Evolutionary conservation across 768 basidiomycete species (phyloP).

Genomic region (Lepiota brunneoincarnata): DNA sequence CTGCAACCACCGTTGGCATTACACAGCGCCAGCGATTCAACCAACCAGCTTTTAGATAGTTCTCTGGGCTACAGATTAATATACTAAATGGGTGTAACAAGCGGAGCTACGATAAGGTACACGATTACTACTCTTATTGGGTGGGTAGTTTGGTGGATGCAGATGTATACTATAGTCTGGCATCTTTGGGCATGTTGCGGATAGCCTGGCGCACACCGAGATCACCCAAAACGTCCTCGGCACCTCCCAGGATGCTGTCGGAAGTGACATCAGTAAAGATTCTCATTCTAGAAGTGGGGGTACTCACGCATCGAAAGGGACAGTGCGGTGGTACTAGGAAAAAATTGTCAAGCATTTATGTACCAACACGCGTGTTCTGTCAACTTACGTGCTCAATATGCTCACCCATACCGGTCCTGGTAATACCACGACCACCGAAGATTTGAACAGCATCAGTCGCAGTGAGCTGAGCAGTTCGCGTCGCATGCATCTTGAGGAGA

Average conservation of each 20-base stretch:
- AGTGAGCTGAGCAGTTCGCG: conserved; percentile 59
- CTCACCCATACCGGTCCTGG: conserved; percentile 73
- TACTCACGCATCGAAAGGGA: conserved; percentile 60
- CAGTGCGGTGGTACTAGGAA: conserved; percentile 57
- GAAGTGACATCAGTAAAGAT: background rate
- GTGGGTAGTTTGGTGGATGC: conserved; percentile 1
- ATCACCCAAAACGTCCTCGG: conserved; percentile 79
- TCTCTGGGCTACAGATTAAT: background rate
- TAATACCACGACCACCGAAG: conserved; percentile 87
- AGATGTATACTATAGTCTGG: conserved; percentile 42
- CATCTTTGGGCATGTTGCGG: conserved; percentile 70
- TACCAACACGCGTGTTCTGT: background rate
- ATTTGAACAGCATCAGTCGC: conserved; percentile 76
- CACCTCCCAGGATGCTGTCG: conserved; percentile 67
- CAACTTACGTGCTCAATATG: conserved; percentile 61
- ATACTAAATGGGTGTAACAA: background rate
- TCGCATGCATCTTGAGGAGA: conserved; percentile 68
- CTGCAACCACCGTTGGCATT: conserved; percentile 33
- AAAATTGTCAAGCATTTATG: conserved; percentile 20
- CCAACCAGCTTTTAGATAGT: background rate
- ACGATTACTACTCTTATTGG: conserved; percentile 2
- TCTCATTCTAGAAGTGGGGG: background rate
- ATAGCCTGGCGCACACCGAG: conserved; percentile 82
- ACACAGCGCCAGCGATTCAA: background rate
- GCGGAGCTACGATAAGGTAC: background rate